These are phyloP conservation scores for Diaporthe citriasiana DNA, from an alignment of 2,329 filamentous ascomycete species.

Conservation along the genomic window DNA sequence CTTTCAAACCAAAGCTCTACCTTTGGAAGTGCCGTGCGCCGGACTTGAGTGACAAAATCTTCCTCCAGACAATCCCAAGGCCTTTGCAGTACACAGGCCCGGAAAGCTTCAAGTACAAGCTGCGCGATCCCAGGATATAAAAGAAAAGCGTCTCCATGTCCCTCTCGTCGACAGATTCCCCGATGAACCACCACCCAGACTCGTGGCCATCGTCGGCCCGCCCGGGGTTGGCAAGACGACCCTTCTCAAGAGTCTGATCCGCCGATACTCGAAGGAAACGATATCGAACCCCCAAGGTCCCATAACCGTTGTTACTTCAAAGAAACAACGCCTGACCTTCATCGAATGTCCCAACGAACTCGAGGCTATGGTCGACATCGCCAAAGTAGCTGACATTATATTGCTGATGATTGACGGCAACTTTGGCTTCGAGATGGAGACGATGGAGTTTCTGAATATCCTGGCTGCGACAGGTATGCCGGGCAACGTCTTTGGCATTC, in stretches of 20 bases:
- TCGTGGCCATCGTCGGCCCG: conserved; percentile 94
- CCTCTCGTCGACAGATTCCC: conserved; percentile 95
- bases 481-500: conserved; percentile 96
- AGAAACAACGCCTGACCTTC: conserved; percentile 94
- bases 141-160: conserved; percentile 96
- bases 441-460: conserved; percentile 98
- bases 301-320: conserved; percentile 96
- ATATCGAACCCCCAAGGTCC: conserved; percentile 91
- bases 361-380: conserved; percentile 95
- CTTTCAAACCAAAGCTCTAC: not conserved
- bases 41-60: conserved; percentile 46
- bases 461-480: conserved; percentile 97
- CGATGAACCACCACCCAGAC: conserved; percentile 92
- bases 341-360: conserved; percentile 97
- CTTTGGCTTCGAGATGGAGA: conserved; percentile 99
- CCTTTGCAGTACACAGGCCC: conserved; percentile 87
- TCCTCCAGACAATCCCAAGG: conserved; percentile 85
- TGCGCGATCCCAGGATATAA: conserved; percentile 81
- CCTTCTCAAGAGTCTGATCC: conserved; percentile 92
- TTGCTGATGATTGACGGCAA: conserved; percentile 99
- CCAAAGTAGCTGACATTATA: conserved; percentile 97
- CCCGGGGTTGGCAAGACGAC: conserved; percentile 97
- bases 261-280: conserved; percentile 95
- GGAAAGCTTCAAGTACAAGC: conserved; percentile 84
- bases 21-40: conserved; percentile 17